Conservation (phyloP, 148 eudicot genomes). For the Oxyria digyna region DNA sequence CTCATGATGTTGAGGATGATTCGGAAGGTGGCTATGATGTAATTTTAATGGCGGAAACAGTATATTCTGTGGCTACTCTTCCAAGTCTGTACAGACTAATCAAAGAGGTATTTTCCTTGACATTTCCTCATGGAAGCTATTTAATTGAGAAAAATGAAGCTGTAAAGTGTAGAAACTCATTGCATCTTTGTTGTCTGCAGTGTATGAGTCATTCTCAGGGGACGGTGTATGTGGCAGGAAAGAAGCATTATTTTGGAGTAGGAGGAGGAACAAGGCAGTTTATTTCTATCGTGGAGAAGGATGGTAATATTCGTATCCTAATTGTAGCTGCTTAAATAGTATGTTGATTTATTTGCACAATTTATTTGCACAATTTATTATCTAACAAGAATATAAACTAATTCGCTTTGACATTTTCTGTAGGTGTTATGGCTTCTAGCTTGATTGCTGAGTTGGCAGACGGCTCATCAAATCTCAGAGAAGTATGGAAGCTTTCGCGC, state of each 20-base stretch:
- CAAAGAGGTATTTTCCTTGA: slow-evolving; percentile 39
- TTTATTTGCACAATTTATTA: background rate
- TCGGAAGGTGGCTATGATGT: slow-evolving; percentile 51
- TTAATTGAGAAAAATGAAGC: background rate
- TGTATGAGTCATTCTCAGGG: slow-evolving; percentile 51
- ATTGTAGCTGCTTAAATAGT: background rate
- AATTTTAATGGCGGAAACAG: slow-evolving; percentile 98
- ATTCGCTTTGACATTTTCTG: slow-evolving; percentile 2
- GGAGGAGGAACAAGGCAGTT: slow-evolving; percentile 94
- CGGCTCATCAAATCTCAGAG: slow-evolving; percentile 55
- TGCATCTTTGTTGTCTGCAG: slow-evolving; percentile 24
- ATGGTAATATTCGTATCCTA: slow-evolving; percentile 29
- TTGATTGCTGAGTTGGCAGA: slow-evolving; percentile 49
- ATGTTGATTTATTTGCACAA: background rate
- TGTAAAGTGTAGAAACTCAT: background rate
- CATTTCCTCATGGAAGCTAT: background rate
- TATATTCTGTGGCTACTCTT: slow-evolving; percentile 63
- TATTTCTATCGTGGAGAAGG: slow-evolving; percentile 69
- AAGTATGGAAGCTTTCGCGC: slow-evolving; percentile 48
- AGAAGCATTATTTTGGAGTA: slow-evolving; percentile 94
- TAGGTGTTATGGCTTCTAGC: slow-evolving; percentile 46
- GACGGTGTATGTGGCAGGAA: slow-evolving; percentile 84
- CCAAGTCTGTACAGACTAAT: slow-evolving; percentile 58
- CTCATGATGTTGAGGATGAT: slow-evolving; percentile 14
- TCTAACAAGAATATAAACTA: background rate